Evolutionary conservation across 1,284 basidiomycete genomes (phyloP).

Genomic region (Cryptococcus hybrid): DNA sequence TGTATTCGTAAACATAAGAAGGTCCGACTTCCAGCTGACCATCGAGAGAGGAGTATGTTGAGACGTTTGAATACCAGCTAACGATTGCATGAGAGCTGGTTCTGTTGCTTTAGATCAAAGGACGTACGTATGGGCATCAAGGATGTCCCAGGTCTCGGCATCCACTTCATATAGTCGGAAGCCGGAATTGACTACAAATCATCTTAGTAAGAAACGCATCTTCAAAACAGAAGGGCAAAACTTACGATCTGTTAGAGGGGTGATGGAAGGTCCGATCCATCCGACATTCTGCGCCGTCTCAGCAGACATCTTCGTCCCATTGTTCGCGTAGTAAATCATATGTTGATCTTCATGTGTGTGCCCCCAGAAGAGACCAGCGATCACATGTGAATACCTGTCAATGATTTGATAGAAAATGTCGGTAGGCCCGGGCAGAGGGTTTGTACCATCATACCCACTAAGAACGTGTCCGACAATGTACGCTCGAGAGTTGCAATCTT

Average conservation of each 20-base stretch:
- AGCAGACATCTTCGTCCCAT: conserved; percentile 62
- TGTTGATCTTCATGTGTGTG: conserved; percentile 79
- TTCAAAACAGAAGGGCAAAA: not conserved
- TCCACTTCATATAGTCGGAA: conserved; percentile 59
- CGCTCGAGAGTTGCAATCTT: conserved; percentile 67
- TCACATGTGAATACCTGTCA: conserved; percentile 75
- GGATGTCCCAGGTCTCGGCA: conserved; percentile 64
- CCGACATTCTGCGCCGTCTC: conserved; percentile 57
- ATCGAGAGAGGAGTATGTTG: conserved; percentile 59
- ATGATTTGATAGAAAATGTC: conserved; percentile 56
- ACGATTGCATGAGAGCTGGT: not conserved
- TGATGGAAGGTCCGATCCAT: conserved; percentile 65
- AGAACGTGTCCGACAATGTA: conserved; percentile 80
- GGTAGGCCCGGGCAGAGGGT: conserved; percentile 56
- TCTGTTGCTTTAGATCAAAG: not conserved
- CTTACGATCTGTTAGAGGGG: conserved; percentile 64
- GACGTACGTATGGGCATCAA: conserved; percentile 69
- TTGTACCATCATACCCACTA: conserved; percentile 69
- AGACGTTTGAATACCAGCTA: conserved; percentile 66
- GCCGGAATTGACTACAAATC: conserved; percentile 58
- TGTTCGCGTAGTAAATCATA: conserved; percentile 73
- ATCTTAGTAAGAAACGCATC: not conserved
- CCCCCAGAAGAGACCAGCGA: conserved; percentile 76
- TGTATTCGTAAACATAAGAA: conserved; percentile 67
- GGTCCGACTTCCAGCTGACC: conserved; percentile 61